Evolutionary conservation across 805 yeast genomes (phyloP), one percentile per base, ranked within the genome.

Genomic region (Yarrowia yakushimensis): DNA sequence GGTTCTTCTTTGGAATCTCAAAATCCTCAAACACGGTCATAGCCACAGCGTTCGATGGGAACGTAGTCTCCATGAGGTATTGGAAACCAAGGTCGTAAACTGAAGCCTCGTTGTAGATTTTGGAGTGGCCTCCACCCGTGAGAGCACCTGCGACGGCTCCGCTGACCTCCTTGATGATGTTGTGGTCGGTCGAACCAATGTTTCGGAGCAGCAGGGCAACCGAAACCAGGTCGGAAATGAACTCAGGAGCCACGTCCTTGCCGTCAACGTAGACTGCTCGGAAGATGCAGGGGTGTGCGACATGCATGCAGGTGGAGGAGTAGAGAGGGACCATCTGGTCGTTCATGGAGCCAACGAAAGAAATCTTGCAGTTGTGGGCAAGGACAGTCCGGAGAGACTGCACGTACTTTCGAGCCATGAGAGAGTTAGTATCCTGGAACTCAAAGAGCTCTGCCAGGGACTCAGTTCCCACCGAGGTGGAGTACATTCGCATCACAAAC

Each of bases 81-180:
- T 85, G 81, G 42, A 92, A 69, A 0, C 94, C 97, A 65, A 89
- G 71, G 66, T 85, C 89, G 71, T 93, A 93, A 0, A 94, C 98
- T 63, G 85, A 82, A 4, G 85, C 83, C 66, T 90, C 96, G 68
- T 88, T 87, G 73, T 93, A 93, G 27, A 94, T 85, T 66, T 82
- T 86, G 0, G 97, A 91, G 72, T 93, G 99, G 0, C 99, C 99
- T 8, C 94, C 92, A 2, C 97, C 97, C 0, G 97, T 93, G 60
- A 94, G 77, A 0, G 97, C 88, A 0, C 99, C 99, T 0, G 96
- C 94, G 65, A 88, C 73, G 0, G 89, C 80, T 42, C 79, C 81
- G 62, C 97, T 89, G 43, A 93, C 80, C 71, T 94, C 97, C 65
- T 86, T 86, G 20, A 93, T 78, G 13, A 94, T 87, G 22, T 91